Evolutionary conservation across 1,284 basidiomycete species (phyloP), one percentile per base, ranked within the genome.

Genomic region (Ustilago hordei): DNA sequence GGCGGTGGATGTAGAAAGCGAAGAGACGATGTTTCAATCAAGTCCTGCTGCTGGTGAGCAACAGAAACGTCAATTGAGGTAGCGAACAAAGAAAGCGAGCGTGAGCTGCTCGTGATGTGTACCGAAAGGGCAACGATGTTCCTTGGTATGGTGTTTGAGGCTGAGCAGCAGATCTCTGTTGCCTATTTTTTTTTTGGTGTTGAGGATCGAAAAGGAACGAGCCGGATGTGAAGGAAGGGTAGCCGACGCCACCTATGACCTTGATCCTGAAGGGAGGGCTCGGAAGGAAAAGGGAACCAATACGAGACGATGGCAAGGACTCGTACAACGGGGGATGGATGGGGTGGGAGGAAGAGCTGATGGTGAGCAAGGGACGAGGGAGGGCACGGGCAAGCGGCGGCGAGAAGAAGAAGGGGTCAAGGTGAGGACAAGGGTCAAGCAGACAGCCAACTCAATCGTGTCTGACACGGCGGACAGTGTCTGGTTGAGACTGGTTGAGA

Each of bases 241-340:
- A 58, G 45, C 48, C 39, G 57, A 65, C 55, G 69, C 69, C 62
- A 55, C 63, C 63, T 47, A 38, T 62, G 63, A 55, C 55, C 60
- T 66, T 62, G 50, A 45, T 59, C 41, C 69, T 65, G 34, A 36
- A 36, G 1, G 23, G 38, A n/a, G 31, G 35, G 47, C 36, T 59
- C 56, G 52, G 45, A 31, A 15, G n/a, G 38, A n/a, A 45, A 52
- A 31, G n/a, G n/a, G 38, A n/a, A 45, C 62, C 55, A 38, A 62
- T 63, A 65, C 69, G 63, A 62, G 55, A 34, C 23, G n/a, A 36
- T 28, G 35, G 15, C 57, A 13, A 32, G 45, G 38, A 17, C 67
- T 69, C 61, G 62, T 55, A 39, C 31, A 17, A 31, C 52, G 36
- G n/a, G n/a, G 35, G 45, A n/a, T 41, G 67, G 57, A 23, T 8